phyloP scores from a whole-genome alignment of 495 filamentous ascomycete species.

The Sphaerosporella brunnea region DNA sequence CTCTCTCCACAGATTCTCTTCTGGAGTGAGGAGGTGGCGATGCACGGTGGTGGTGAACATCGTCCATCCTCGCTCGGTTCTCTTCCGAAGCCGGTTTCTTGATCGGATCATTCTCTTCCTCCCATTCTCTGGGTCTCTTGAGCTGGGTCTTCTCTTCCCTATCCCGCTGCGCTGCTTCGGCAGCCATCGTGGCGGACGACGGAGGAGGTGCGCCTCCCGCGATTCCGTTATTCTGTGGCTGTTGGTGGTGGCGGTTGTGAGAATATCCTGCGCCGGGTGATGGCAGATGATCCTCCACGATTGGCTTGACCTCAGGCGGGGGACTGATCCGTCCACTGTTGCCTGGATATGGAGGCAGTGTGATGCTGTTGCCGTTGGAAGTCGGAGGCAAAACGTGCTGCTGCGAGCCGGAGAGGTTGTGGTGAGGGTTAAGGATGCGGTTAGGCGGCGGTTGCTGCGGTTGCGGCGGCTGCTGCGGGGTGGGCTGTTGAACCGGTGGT shows the following conservation, averaged over 20 bases:
- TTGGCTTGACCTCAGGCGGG: slow-evolving; percentile 63
- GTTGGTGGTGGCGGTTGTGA: slow-evolving; percentile 49
- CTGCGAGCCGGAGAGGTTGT: slow-evolving; percentile 21
- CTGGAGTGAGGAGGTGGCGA: slow-evolving; percentile 54
- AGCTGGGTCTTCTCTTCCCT: slow-evolving; percentile 44
- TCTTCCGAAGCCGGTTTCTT: slow-evolving; percentile 87
- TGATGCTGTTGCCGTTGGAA: slow-evolving; percentile 33
- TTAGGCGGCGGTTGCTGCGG: slow-evolving; percentile 29
- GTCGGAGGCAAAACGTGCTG: slow-evolving; percentile 33
- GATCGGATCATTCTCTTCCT: slow-evolving; percentile 46
- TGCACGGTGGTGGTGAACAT: slow-evolving; percentile 57
- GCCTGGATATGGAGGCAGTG: slow-evolving; percentile 29
- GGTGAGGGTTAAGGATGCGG: slow-evolving; percentile 50
- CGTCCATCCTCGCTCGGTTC: slow-evolving; percentile 65
- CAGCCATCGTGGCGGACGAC: slow-evolving; percentile 50
- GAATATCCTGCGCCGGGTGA: slow-evolving; percentile 70
- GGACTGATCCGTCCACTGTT: slow-evolving; percentile 42
- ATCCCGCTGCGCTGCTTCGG: slow-evolving; percentile 62
- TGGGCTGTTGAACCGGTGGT: slow-evolving; percentile 37
- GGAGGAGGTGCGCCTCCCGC: slow-evolving; percentile 61
- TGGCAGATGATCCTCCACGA: slow-evolving; percentile 67
- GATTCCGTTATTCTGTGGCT: slow-evolving; percentile 47
- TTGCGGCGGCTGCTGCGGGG: slow-evolving; percentile 20
- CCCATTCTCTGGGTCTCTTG: slow-evolving; percentile 82
- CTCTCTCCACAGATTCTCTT: slow-evolving; percentile 61